These are phyloP conservation scores for Trypanosoma theileri DNA, from an alignment of 208 protist genomes.

Conservation along the genomic window DNA sequence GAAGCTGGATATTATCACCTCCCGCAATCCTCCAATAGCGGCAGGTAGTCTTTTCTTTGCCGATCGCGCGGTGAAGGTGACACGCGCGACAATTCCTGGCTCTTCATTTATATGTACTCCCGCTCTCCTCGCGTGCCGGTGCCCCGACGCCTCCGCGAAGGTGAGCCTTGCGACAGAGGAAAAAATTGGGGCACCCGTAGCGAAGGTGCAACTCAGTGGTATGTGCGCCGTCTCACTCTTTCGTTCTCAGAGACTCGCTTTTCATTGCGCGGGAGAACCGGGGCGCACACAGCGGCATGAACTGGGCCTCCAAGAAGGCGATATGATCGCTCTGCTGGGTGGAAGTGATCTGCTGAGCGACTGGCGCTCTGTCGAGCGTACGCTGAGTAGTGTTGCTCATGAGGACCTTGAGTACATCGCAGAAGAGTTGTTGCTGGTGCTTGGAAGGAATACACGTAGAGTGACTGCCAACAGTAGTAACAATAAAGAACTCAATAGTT, in stretches of 20 bases:
- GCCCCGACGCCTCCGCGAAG: conserved; percentile 34
- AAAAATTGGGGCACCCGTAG: conserved; percentile 9
- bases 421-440: conserved; percentile 70
- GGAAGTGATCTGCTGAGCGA: conserved; percentile 38
- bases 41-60: conserved; percentile 50
- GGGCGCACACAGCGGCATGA: conserved; percentile 42
- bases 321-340: conserved; percentile 61
- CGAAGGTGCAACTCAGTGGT: conserved; percentile 47
- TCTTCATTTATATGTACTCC: conserved; percentile 65
- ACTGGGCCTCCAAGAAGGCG: conserved; percentile 42
- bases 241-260: conserved; percentile 42
- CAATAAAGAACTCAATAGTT: conserved; percentile 1
- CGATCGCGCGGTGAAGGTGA: conserved; percentile 76
- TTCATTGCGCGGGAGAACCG: conserved; percentile 63
- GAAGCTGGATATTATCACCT: neutral
- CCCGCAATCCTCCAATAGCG: neutral
- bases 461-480: neutral
- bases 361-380: conserved; percentile 25
- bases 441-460: conserved; percentile 19
- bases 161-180: conserved; percentile 28
- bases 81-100: conserved; percentile 26
- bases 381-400: conserved; percentile 25
- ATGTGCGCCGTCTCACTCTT: conserved; percentile 51
- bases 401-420: conserved; percentile 76
- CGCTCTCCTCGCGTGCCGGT: conserved; percentile 43